Evolutionary conservation across 306 rosid genomes (phyloP), one percentile per base, ranked within the genome.

Genomic region (Elaeagnus macrophylla): DNA sequence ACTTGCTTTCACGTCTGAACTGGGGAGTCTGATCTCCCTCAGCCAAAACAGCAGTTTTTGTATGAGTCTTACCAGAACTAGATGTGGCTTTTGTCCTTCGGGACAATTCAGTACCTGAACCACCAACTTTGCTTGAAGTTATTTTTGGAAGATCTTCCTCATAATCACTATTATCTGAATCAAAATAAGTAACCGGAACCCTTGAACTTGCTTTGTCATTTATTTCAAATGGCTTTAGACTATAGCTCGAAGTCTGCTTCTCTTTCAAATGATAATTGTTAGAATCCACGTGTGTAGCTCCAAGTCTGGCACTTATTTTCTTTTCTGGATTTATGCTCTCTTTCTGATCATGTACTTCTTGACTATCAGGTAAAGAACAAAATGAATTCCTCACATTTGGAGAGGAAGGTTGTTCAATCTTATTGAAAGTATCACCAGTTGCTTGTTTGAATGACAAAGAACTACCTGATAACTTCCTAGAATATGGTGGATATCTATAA

Each of bases 11-110:
- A 25, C 54, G 67, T 72, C 57, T 25, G 40, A 62, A 53, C 62
- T 67, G 66, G 62, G 79, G 66, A 58, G 67, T 57, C 39, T 9
- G 57, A 8, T 80, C 54, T 25, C 56, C 32, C 40, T 48, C 62
- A 9, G 86, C 40, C 12, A 19, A 48, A 62, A 10, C 60, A 13
- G 68, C 18, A 50, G 65, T 56, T 51, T 60, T 74, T 12, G 69
- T 40, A 63, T 58, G 56, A 64, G 64, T 66, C 56, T 59, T 50
- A 46, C 66, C 77, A 39, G 76, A 56, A 58, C 59, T 77, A 64
- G 94, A 44, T 67, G 81, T 49, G 10, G 69, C 60, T 20, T 69
- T 73, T 37, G 88, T 82, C 66, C 99, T 85, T 64, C 78, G 69
- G 52, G 99, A 82, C 40, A 75, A 14, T 61, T 69, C 82, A 67